Base-by-base conservation (phyloP, 2,329 filamentous ascomycete genomes). In the Penicillium concentricum region DNA sequence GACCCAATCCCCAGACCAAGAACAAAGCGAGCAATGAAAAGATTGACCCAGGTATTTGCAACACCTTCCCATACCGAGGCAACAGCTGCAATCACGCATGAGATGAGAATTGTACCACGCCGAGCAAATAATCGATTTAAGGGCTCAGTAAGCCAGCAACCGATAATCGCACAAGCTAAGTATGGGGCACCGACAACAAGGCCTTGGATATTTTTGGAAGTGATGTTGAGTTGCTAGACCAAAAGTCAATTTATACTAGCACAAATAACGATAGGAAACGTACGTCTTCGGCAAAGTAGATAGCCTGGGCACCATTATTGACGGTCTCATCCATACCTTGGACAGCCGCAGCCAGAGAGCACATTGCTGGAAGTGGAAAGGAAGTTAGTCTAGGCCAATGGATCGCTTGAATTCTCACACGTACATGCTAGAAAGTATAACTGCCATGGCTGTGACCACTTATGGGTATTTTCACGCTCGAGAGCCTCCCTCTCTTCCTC, bases 261-360 rank as follows among this genome's bases (percentile, higher is more conserved):
- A 48, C 15, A n/a, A 34, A 26, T 6, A 7, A 22, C 10, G 16
- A 26, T 35, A 22, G 16, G 1, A 1, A 12, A 22, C 24, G 15
- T 18, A 51, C 42, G 39, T 51, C 28, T 60, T 70, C 70, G 47
- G 66, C 67, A 12, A 72, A 59, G 50, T 74, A 74, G 34, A 74
- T 69, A 1, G 65, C 67, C 51, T 76, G 73, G 5, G 78, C 77
- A 32, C 79, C 79, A 52, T 81, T 81, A 58, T 79, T 79, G 34
- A 75, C 77, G 0, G 79, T 81, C 52, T 81, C 77, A 54, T 81
- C 79, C 79, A 80, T 81, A 9, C 77, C 79, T 71, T 79, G 84
- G 10, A 83, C 81, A 7, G 81, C 81, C 3, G 82, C 82, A 2
- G 80, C 81, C 26, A 84, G 73, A 2, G 81, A 81, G 65, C 80